Evolutionary conservation across 495 filamentous ascomycete species (phyloP).

Genomic region (Tuber calosporum): DNA sequence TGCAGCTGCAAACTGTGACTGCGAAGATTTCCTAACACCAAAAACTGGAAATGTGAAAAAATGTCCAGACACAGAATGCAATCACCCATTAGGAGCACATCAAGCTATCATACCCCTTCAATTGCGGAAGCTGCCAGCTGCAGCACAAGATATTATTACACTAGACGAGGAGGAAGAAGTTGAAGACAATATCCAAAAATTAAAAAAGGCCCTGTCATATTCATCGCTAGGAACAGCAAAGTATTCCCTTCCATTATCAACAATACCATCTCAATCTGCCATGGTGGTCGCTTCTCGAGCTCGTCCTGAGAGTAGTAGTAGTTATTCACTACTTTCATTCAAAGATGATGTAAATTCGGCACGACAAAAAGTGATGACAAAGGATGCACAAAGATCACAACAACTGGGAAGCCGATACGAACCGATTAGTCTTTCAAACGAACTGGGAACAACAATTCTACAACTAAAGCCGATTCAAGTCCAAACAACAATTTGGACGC

Average conservation of each 20-base stretch:
- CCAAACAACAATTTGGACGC: background rate
- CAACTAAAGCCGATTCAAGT: background rate
- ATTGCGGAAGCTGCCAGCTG: background rate
- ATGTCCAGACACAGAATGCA: background rate
- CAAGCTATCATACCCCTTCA: background rate
- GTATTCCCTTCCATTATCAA: too few relatives aligned
- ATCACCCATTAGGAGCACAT: background rate
- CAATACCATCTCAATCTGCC: background rate
- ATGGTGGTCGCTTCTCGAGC: background rate
- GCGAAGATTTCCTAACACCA: background rate
- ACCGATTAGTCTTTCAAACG: background rate
- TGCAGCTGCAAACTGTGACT: background rate
- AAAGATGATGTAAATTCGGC: background rate
- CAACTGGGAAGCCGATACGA: background rate
- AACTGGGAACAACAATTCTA: background rate
- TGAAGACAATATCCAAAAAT: background rate
- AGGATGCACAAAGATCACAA: background rate
- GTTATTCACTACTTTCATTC: background rate
- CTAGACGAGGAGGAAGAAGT: background rate
- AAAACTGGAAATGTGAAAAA: background rate
- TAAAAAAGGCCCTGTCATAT: background rate
- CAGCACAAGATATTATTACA: background rate
- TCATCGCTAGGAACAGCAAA: background rate
- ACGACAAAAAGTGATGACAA: background rate
- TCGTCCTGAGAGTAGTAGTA: fast-evolving